These are phyloP conservation scores for Marchantia polymorpha DNA, from an alignment of 225 moss, liverwort and hornwort genomes.

Conservation along the genomic window DNA sequence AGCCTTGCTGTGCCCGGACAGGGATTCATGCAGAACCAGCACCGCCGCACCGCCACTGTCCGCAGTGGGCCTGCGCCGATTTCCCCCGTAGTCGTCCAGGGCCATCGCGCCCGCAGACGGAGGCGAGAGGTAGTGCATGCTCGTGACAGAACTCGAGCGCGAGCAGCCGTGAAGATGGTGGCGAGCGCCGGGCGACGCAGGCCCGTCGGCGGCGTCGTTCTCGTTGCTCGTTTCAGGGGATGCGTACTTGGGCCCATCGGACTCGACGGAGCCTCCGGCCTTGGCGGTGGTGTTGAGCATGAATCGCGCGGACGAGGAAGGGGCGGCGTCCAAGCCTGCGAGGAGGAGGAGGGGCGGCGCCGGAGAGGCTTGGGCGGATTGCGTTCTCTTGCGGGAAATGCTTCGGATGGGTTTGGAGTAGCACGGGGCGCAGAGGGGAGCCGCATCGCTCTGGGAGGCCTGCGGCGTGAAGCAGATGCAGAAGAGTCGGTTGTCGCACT, in stretches of 20 bases:
- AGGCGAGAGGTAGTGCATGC: slow-evolving; percentile 82
- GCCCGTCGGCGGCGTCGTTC: slow-evolving; percentile 57
- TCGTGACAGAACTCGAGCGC: slow-evolving; percentile 87
- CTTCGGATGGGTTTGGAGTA: slow-evolving; percentile 97
- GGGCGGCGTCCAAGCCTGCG: slow-evolving; percentile 55
- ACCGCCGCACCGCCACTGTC: slow-evolving; percentile 22
- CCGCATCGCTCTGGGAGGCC: slow-evolving; percentile 44
- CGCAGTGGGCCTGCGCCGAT: slow-evolving; percentile 15
- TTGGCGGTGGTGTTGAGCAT: slow-evolving; percentile 23
- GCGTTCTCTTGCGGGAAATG: slow-evolving; percentile 95
- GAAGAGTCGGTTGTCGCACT: slow-evolving; percentile 93
- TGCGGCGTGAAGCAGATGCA: slow-evolving; percentile 97
- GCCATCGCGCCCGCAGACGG: slow-evolving; percentile 34
- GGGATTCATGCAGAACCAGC: slow-evolving; percentile 57
- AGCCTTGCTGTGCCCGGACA: slow-evolving; percentile 50
- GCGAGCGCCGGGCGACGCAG: slow-evolving; percentile 39
- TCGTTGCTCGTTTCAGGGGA: slow-evolving; percentile 66
- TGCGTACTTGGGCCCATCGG: slow-evolving; percentile 53
- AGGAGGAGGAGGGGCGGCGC: slow-evolving; percentile 54
- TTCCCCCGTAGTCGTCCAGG: slow-evolving; percentile 38
- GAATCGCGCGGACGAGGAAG: slow-evolving; percentile 40
- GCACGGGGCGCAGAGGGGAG: slow-evolving; percentile 71
- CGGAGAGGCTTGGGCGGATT: slow-evolving; percentile 50
- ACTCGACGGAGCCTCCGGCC: slow-evolving; percentile 15
- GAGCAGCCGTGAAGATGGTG: slow-evolving; percentile 69